These are phyloP conservation scores for Penicillium cinerascens DNA, from an alignment of 495 filamentous ascomycete genomes.

Conservation along the genomic window DNA sequence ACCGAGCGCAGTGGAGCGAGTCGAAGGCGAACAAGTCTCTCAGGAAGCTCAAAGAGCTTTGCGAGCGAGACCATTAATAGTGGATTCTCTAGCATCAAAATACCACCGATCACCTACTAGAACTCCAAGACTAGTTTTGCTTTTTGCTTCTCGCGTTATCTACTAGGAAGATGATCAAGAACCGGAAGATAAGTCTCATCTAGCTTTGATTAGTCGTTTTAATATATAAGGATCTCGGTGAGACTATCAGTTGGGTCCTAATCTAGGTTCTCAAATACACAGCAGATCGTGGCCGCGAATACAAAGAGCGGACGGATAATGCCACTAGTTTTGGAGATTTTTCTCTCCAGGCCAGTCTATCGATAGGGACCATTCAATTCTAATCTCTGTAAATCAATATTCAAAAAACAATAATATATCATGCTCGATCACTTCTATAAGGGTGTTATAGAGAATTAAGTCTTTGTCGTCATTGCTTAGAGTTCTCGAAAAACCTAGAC, in stretches of 20 bases:
- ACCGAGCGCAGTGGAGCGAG: no score
- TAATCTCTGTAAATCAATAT: constrained; percentile 15
- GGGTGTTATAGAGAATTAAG: background rate
- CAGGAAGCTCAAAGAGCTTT: no score
- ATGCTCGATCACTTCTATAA: constrained; percentile 10
- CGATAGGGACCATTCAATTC: constrained; percentile 2
- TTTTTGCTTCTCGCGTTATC: no score
- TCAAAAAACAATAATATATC: constrained; percentile 26
- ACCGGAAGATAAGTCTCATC: constrained; percentile 24
- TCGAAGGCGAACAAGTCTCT: no score
- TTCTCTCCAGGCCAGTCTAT: constrained; percentile 35
- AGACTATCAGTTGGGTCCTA: constrained; percentile 12
- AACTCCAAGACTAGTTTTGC: no score
- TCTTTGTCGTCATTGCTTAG: background rate
- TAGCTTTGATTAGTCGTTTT: constrained; percentile 9
- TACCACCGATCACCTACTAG: no score
- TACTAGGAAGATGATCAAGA: constrained; percentile 16
- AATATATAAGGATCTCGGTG: constrained; percentile 13
- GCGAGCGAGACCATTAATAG: no score
- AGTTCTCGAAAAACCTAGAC: constrained; percentile 19
- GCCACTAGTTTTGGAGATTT: constrained; percentile 4
- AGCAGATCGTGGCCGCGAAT: constrained; percentile 27
- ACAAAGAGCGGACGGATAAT: constrained; percentile 27
- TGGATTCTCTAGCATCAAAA: no score
- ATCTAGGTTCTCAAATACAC: constrained; percentile 14